phyloP scores from a whole-genome alignment of 768 basidiomycete genomes.

The Panaeolus papilionaceus region DNA sequence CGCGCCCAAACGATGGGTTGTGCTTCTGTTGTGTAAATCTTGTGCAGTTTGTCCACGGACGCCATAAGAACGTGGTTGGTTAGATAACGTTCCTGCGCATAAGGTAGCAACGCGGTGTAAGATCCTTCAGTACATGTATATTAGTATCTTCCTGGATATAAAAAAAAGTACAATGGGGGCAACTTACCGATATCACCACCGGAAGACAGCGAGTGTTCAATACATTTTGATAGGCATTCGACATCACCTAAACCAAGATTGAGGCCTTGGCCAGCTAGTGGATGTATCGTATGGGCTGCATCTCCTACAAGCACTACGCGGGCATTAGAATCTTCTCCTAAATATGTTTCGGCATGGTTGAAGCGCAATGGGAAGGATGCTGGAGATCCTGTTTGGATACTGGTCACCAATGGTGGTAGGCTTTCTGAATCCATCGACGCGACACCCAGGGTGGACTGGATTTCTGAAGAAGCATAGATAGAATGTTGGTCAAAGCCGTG shows the following conservation, averaged over 20 bases:
- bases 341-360: conserved; percentile 85
- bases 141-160: conserved; percentile 1
- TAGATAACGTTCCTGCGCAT: conserved; percentile 82
- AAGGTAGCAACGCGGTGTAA: conserved; percentile 74
- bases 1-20: conserved; percentile 85
- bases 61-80: conserved; percentile 87
- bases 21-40: conserved; percentile 74
- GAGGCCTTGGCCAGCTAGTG: conserved; percentile 94
- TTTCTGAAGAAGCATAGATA: conserved; percentile 59
- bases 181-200: conserved; percentile 87
- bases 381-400: conserved; percentile 72
- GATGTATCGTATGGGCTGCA: conserved; percentile 94
- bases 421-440: conserved; percentile 65
- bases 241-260: conserved; percentile 94
- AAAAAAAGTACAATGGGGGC: not conserved
- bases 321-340: conserved; percentile 69
- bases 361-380: conserved; percentile 93
- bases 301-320: conserved; percentile 94
- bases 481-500: conserved; percentile 71
- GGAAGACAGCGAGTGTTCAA: conserved; percentile 57
- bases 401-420: conserved; percentile 77
- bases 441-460: conserved; percentile 49
- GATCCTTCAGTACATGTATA: conserved; percentile 54
- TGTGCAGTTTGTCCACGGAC: conserved; percentile 89
- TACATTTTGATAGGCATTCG: conserved; percentile 68